A percentile compares a stretch with the other conserved stretches of the same genome.
Conservation (phyloP, 768 basidiomycete species). For the Tricholoma matsutake region DNA sequence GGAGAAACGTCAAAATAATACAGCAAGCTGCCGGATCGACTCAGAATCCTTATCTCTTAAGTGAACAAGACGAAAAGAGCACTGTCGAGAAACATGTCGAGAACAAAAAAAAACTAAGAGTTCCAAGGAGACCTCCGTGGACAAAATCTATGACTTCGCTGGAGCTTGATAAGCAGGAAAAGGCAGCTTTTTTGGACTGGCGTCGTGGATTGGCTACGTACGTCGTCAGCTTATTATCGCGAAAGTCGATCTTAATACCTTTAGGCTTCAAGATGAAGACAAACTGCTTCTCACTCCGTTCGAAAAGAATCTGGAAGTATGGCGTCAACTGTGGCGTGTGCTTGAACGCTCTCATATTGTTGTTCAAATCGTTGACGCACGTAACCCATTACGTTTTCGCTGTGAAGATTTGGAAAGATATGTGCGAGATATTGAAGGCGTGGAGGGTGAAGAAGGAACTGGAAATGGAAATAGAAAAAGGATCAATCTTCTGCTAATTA, state of each 20-base stretch:
- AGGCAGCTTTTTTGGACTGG: constrained; percentile 91
- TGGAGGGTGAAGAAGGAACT: constrained; percentile 77
- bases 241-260: constrained; percentile 4
- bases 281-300: constrained; percentile 92
- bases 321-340: constrained; percentile 98
- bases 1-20: constrained; percentile 78
- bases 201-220: constrained; percentile 88
- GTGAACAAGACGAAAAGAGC: constrained; percentile 75
- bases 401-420: constrained; percentile 91
- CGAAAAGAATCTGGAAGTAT: constrained; percentile 96
- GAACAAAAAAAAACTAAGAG: constrained; percentile 72
- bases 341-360: constrained; percentile 92
- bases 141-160: constrained; percentile 71
- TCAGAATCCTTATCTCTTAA: constrained; percentile 86
- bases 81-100: constrained; percentile 71
- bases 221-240: constrained; percentile 28
- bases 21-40: constrained; percentile 48
- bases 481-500: constrained; percentile 80
- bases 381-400: constrained; percentile 89
- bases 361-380: constrained; percentile 94
- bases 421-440: constrained; percentile 78
- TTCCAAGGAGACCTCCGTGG: constrained; percentile 91
- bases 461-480: constrained; percentile 70
- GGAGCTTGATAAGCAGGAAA: constrained; percentile 86
- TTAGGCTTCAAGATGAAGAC: constrained; percentile 83